These are phyloP conservation scores for Takashimella tepidaria DNA, from an alignment of 1,284 basidiomycete genomes.

Conservation along the genomic window DNA sequence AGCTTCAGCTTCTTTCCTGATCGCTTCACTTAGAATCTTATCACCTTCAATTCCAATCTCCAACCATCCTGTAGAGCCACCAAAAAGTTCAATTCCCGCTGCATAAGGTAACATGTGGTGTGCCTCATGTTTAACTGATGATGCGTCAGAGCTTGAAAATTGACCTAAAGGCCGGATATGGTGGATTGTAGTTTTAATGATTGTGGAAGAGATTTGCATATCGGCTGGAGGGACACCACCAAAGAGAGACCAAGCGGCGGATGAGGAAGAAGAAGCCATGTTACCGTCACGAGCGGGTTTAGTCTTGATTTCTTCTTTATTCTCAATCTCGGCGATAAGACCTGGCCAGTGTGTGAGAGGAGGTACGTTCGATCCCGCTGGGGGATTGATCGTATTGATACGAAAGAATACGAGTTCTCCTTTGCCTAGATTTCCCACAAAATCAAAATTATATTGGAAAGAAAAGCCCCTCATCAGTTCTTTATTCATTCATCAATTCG, in stretches of 20 bases:
- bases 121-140: constrained; percentile 11
- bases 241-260: constrained; percentile 14
- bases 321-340: constrained; percentile 18
- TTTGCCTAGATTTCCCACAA: too few relatives aligned
- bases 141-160: background rate
- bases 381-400: constrained; percentile 24
- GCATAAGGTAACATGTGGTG: constrained; percentile 34
- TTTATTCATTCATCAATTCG: too few relatives aligned
- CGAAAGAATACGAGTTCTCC: constrained; percentile 41
- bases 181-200: constrained; percentile 11
- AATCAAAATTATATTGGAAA: too few relatives aligned
- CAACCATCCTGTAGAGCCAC: constrained; percentile 27
- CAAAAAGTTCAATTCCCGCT: constrained; percentile 26
- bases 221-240: constrained; percentile 11
- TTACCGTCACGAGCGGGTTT: constrained; percentile 8
- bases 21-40: constrained; percentile 22
- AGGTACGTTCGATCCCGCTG: constrained; percentile 11
- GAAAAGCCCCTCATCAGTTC: too few relatives aligned
- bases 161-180: constrained; percentile 34
- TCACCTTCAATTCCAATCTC: constrained; percentile 22
- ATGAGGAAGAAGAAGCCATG: constrained; percentile 12
- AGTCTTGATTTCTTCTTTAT: constrained; percentile 4
- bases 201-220: background rate
- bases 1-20: constrained; percentile 19
- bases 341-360: constrained; percentile 43